Evolutionary conservation across 768 basidiomycete genomes (phyloP).

Genomic region (Terana coerulea): DNA sequence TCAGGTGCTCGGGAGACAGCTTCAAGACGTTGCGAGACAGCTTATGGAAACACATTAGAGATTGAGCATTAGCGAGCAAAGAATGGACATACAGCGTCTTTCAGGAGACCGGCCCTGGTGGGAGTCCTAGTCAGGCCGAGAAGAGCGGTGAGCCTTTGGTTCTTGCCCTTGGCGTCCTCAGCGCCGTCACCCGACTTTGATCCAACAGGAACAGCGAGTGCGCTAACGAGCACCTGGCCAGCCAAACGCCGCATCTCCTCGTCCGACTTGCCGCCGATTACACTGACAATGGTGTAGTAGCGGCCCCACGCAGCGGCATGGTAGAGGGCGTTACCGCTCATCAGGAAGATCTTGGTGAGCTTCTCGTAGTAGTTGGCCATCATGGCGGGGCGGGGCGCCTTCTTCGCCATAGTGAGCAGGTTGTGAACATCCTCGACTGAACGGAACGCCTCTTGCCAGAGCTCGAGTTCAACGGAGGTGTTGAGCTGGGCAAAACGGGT

Average conservation of each 20-base stretch:
- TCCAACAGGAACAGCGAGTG: conserved; percentile 90
- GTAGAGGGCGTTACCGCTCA: conserved; percentile 91
- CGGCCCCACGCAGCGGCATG: conserved; percentile 95
- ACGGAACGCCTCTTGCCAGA: conserved; percentile 99
- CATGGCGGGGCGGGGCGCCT: conserved; percentile 88
- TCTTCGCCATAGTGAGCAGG: conserved; percentile 89
- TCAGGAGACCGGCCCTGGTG: conserved; percentile 80
- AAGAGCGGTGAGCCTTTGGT: conserved; percentile 75
- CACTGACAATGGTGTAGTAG: conserved; percentile 71
- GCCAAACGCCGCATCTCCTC: conserved; percentile 80
- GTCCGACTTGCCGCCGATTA: conserved; percentile 69
- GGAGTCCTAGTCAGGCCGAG: conserved; percentile 83
- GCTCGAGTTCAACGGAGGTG: conserved; percentile 93
- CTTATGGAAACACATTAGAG: conserved; percentile 41
- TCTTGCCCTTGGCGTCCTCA: conserved; percentile 59
- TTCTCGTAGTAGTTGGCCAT: conserved; percentile 99
- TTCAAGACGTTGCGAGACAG: conserved; percentile 80
- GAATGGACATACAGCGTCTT: conserved; percentile 78
- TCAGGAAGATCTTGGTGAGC: conserved; percentile 93
- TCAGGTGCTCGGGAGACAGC: conserved; percentile 69
- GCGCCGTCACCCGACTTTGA: conserved; percentile 45
- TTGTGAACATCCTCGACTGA: conserved; percentile 98
- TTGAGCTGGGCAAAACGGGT: conserved; percentile 96
- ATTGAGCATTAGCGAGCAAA: no score
- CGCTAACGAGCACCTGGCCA: conserved; percentile 87